Evolutionary conservation across 306 rosid species (phyloP).

Genomic region (Sesbania bispinosa): DNA sequence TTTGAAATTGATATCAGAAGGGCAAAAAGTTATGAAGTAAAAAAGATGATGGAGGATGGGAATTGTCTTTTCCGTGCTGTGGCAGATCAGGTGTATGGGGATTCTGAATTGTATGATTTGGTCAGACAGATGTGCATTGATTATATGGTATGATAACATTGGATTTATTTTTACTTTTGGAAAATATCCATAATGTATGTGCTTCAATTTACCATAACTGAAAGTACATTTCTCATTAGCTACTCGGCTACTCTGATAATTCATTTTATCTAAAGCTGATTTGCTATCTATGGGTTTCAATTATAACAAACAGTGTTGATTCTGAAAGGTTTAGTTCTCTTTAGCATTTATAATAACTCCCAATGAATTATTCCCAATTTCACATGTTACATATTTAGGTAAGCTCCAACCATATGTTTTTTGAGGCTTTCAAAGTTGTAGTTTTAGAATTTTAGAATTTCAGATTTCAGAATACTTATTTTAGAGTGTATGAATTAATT

Average conservation of each 20-base stretch:
- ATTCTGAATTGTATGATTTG: slow-evolving; percentile 64
- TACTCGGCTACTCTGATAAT: neutral
- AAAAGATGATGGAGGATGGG: slow-evolving; percentile 85
- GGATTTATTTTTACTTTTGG: neutral
- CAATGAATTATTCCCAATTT: neutral
- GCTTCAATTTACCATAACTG: neutral
- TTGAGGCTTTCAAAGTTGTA: neutral
- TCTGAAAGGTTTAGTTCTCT: neutral
- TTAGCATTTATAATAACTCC: neutral
- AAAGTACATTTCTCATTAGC: neutral
- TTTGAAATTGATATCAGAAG: slow-evolving; percentile 85
- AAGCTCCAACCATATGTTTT: neutral
- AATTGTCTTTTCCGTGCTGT: slow-evolving; percentile 95
- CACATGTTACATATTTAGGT: neutral
- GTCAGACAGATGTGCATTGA: slow-evolving; percentile 83
- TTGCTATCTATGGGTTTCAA: neutral
- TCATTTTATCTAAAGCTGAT: neutral
- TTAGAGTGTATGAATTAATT: neutral
- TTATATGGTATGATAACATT: slow-evolving; percentile 62
- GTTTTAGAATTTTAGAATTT: neutral
- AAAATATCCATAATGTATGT: neutral
- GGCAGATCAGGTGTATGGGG: slow-evolving; percentile 96
- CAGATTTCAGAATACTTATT: neutral
- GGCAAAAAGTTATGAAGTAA: slow-evolving; percentile 73
- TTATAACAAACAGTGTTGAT: neutral